Evolutionary conservation across 208 protist genomes (phyloP), one percentile per base, ranked within the genome.

Genomic region (Wallacemonas collosoma): DNA sequence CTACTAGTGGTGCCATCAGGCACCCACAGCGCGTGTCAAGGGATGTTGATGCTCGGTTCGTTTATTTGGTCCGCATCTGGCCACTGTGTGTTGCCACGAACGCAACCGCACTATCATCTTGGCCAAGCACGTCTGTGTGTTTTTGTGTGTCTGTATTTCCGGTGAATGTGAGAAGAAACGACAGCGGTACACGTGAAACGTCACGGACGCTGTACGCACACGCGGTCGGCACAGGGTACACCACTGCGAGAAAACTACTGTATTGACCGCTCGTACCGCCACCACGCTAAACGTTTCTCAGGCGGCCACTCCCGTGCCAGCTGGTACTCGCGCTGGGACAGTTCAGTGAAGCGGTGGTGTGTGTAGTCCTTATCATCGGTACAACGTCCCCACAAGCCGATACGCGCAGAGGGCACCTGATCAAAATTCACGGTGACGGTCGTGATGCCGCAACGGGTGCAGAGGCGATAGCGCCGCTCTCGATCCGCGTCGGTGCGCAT

Each of bases 401-500:
- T 77, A 14, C 93, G 93, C 1, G 88, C 87, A 2, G 87, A 93
- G 1, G 93, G 93, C 40, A 95, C 89, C 47, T 76, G 68, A 57
- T 93, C 84, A 72, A 95, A 95, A 72, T 95, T 95, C 44, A 97
- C 82, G 45, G 87, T 94, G 17, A 97, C 87, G 9, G 82, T 93
- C 3, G 89, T 97, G 73, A 93, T 91, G 56, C 93, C 93, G 56
- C 93, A 97, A 8, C 75, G 73, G 2, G 78, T 91, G 80, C 93
- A 97, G 17, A 97, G 72, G 39, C 86, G 85, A 71, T 97, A 97
- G n/a, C 85, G 77, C 17, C 90, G 74, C 73, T 94, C 88, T 0
- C 93, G 82, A 14, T 81, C 67, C 14, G 71, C 15, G 70, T 97
- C 90, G 39, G 81, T 86, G 48, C 68, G 81, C 74, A 97, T 93